phyloP scores from a whole-genome alignment of 2,329 filamentous ascomycete genomes.

The Zymoseptoria pseudotritici region DNA sequence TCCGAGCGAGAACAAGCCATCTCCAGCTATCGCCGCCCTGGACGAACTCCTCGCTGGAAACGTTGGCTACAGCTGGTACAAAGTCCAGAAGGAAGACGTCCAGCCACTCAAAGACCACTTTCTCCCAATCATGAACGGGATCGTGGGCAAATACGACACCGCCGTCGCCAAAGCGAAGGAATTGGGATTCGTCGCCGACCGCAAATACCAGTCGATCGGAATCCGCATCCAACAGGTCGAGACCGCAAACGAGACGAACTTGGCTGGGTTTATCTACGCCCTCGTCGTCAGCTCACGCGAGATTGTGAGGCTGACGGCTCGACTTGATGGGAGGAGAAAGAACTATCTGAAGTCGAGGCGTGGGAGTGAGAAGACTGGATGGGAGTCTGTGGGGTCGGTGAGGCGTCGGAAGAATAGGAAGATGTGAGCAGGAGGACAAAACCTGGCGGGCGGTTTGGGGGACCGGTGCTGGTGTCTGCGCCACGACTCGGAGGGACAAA shows the following conservation, averaged over 20 bases:
- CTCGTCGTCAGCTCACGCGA: neutral
- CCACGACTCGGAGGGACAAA: too few species aligned
- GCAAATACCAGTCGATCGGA: neutral
- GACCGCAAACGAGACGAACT: neutral
- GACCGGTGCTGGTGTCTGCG: too few species aligned
- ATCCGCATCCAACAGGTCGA: neutral
- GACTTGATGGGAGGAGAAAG: neutral
- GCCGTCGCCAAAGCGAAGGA: neutral
- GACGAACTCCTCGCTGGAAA: neutral
- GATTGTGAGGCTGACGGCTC: neutral
- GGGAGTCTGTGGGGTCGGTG: neutral
- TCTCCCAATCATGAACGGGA: neutral
- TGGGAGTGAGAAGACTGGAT: neutral
- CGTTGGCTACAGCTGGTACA: neutral
- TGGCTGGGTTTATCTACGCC: neutral
- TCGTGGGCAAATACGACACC: neutral
- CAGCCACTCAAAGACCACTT: neutral
- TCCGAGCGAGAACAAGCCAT: neutral
- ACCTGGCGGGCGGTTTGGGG: too few species aligned
- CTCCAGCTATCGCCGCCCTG: neutral
- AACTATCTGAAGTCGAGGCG: neutral
- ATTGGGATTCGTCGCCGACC: neutral
- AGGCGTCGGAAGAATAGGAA: neutral
- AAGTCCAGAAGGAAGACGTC: neutral
- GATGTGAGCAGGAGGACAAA: too few species aligned